These are phyloP conservation scores for Candida lessepsii DNA, from an alignment of 805 yeast species.

Conservation along the genomic window DNA sequence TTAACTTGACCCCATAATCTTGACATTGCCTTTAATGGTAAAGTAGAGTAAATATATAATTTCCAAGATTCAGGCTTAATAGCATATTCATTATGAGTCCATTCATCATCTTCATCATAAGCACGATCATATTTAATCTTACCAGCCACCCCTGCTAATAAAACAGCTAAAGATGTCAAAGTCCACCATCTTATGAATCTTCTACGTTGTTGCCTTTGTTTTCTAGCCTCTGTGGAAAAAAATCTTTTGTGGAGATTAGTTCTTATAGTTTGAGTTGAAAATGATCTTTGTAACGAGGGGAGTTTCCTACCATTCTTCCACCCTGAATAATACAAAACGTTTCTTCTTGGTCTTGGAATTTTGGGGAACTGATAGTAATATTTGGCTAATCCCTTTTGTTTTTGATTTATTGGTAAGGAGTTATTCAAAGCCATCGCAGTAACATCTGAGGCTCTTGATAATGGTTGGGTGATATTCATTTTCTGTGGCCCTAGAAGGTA, in stretches of 20 bases:
- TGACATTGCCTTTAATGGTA: slow-evolving; percentile 88
- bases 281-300: slow-evolving; percentile 22
- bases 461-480: slow-evolving; percentile 42
- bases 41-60: slow-evolving; percentile 80
- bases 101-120: slow-evolving; percentile 25
- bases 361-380: slow-evolving; percentile 47
- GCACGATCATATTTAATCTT: slow-evolving; percentile 39
- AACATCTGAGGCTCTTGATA: slow-evolving; percentile 39
- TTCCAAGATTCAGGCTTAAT: slow-evolving; percentile 82
- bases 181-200: slow-evolving; percentile 53
- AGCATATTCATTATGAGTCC: slow-evolving; percentile 34
- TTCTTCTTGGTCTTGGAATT: slow-evolving; percentile 58
- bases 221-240: slow-evolving; percentile 43
- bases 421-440: slow-evolving; percentile 32
- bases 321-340: slow-evolving; percentile 49
- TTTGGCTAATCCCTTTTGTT: slow-evolving; percentile 21
- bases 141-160: slow-evolving; percentile 55
- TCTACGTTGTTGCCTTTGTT: slow-evolving; percentile 38
- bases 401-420: slow-evolving; percentile 16
- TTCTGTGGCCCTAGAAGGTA: slow-evolving; percentile 33
- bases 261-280: slow-evolving; percentile 34
- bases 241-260: slow-evolving; percentile 37
- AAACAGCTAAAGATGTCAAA: slow-evolving; percentile 49
- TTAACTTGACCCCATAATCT: slow-evolving; percentile 94
- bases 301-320: slow-evolving; percentile 16